Evolutionary conservation across 371 early-diverging fungal genomes (phyloP).

Genomic region (Fennellomyces sp.): DNA sequence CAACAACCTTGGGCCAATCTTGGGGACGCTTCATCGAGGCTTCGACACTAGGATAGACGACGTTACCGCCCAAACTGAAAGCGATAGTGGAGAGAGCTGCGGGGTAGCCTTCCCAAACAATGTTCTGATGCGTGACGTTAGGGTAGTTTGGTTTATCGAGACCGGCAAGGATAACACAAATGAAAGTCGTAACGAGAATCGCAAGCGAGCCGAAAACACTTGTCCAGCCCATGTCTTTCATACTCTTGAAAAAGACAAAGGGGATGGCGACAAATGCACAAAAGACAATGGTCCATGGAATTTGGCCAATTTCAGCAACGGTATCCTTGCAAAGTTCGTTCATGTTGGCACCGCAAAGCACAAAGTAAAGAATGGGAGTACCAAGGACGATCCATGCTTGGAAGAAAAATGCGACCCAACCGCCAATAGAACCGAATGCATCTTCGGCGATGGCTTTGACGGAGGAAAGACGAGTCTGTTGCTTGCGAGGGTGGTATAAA

Average conservation of each 20-base stretch:
- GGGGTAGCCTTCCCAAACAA: constrained; percentile 56
- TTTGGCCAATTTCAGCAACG: constrained; percentile 32
- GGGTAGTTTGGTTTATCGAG: constrained; percentile 20
- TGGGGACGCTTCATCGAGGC: constrained; percentile 78
- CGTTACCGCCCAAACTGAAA: constrained; percentile 81
- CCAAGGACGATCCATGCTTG: constrained; percentile 60
- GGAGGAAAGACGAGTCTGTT: constrained; percentile 46
- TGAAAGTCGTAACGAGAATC: constrained; percentile 43
- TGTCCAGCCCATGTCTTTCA: constrained; percentile 66
- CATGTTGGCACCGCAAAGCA: constrained; percentile 55
- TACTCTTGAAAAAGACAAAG: constrained; percentile 56
- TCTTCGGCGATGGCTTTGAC: constrained; percentile 36
- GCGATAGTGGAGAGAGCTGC: constrained; percentile 66
- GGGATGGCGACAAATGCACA: constrained; percentile 54
- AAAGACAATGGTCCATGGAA: constrained; percentile 69
- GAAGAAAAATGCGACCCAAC: constrained; percentile 55
- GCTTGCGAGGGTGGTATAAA: constrained; percentile 27
- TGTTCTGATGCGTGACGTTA: constrained; percentile 31
- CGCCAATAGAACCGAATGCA: constrained; percentile 42
- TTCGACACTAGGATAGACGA: constrained; percentile 83
- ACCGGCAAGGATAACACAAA: constrained; percentile 28
- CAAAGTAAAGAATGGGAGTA: constrained; percentile 57
- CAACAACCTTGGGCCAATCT: constrained; percentile 71
- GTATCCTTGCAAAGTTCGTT: constrained; percentile 40
- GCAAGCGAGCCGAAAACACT: constrained; percentile 61